Percentiles rank a stretch among this genome's conserved stretches.
These are phyloP conservation scores for Spergularia marina DNA, from an alignment of 148 eudicot species.

Conservation along the genomic window DNA sequence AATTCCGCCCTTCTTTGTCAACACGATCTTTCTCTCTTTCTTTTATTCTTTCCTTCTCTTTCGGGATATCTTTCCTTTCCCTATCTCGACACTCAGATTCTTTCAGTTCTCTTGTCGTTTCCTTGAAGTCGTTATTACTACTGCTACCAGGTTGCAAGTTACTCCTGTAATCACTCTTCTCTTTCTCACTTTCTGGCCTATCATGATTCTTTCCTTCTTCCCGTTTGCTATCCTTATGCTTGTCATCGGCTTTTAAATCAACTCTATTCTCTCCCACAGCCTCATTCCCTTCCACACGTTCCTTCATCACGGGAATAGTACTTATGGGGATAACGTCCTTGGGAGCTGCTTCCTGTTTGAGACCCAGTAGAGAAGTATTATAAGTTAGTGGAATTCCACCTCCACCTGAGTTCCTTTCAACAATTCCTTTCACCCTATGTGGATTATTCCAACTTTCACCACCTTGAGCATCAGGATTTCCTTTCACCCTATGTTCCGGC, in stretches of 20 bases:
- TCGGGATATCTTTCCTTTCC: constrained; percentile 62
- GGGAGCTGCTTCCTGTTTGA: constrained; percentile 43
- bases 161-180: constrained; percentile 61
- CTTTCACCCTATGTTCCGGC: too few species aligned
- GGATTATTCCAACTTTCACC: constrained; percentile 29
- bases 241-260: constrained; percentile 75
- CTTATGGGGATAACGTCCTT: constrained; percentile 40
- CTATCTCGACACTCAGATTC: constrained; percentile 71
- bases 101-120: constrained; percentile 55
- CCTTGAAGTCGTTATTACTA: constrained; percentile 61
- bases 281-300: constrained; percentile 51
- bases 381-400: constrained; percentile 49
- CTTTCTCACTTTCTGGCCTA: constrained; percentile 73
- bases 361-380: constrained; percentile 38
- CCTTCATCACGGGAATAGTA: constrained; percentile 34
- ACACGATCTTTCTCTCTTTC: constrained; percentile 70
- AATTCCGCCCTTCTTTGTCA: constrained; percentile 58
- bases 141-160: constrained; percentile 45
- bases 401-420: constrained; percentile 40
- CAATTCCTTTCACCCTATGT: constrained; percentile 57
- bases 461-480: too few species aligned
- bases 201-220: constrained; percentile 86
- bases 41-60: constrained; percentile 72
- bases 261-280: constrained; percentile 74
- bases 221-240: constrained; percentile 74